phyloP scores from a whole-genome alignment of 75 land plant species.

The Selaginella moellendorffii region DNA sequence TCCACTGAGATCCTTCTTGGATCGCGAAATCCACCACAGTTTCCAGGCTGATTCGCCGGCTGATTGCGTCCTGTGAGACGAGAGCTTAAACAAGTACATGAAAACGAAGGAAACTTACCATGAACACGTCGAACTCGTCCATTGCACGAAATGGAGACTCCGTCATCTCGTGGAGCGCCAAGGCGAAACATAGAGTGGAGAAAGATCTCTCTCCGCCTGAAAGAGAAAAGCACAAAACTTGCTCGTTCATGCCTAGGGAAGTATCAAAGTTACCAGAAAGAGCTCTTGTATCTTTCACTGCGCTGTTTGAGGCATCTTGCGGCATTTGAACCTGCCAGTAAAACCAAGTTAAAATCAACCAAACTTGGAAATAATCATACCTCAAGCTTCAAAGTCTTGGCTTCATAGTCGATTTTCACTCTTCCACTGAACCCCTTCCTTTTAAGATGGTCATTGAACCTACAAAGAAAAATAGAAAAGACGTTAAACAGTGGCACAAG shows the following conservation, averaged over 20 bases:
- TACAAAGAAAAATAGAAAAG: slow-evolving; percentile 18
- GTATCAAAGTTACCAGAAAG: slow-evolving; percentile 92
- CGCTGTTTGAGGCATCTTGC: slow-evolving; percentile 68
- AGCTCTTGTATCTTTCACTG: slow-evolving; percentile 78
- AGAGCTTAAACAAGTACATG: neutral
- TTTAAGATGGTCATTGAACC: slow-evolving; percentile 71
- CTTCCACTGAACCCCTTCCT: slow-evolving; percentile 84
- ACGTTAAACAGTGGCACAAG: too few relatives aligned
- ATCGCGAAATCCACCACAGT: slow-evolving; percentile 83
- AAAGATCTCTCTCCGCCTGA: slow-evolving; percentile 94
- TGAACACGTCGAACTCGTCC: slow-evolving; percentile 99
- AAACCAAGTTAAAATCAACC: neutral
- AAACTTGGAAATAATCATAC: slow-evolving; percentile 6
- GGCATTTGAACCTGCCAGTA: slow-evolving; percentile 75
- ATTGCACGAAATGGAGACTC: slow-evolving; percentile 98
- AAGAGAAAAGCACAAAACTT: too few relatives aligned
- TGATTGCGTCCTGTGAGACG: slow-evolving; percentile 72
- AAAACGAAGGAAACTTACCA: slow-evolving; percentile 34
- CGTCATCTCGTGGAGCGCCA: slow-evolving; percentile 95
- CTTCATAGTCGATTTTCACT: slow-evolving; percentile 48
- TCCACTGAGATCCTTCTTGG: slow-evolving; percentile 86
- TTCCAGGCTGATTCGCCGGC: slow-evolving; percentile 87
- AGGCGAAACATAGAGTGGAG: slow-evolving; percentile 84
- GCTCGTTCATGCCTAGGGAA: too few relatives aligned
- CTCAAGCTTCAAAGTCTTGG: slow-evolving; percentile 30